Evolutionary conservation across 371 early-diverging fungal genomes (phyloP), one percentile per base, ranked within the genome.

Genomic region (Haplosporangium sp.): DNA sequence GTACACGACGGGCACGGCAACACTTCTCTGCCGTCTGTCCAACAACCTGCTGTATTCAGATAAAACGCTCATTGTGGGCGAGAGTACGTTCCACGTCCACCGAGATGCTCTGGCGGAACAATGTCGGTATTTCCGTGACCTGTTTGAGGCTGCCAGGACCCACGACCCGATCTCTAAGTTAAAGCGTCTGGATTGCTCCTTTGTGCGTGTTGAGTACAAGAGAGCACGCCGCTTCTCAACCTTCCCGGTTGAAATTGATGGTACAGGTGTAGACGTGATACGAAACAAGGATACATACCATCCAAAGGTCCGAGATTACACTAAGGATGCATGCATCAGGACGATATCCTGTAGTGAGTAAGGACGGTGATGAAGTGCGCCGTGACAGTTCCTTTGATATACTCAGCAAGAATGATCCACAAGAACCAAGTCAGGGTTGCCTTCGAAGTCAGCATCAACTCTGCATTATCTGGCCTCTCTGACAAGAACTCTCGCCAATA

Each of bases 11-110:
- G 58, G 29, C 41, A 36, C 69, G 1, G 23, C 21, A 43, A 47
- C 48, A 6, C 6, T 68, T n/a, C 21, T 68, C 9, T 48, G 55
- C 3, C 47, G 62, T 12, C 47, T 62, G 16, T 68, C 61, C 62
- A 68, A 68, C 37, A 55, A 68, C 37, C 69, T 55, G 9, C 56
- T 62, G 12, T 68, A 50, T 45, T 68, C 62, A 14, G 62, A 68
- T 29, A 7, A 51, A 29, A 43, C 47, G 6, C 62, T 68, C 13
- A 42, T 55, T 14, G 69, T 68, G 36, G 56, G 48, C 45, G 62
- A 56, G 0, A 45, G 18, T 1, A 55, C 48, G 0, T 68, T 68
- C 41, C 56, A 62, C 8, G 43, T 56, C 43, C 62, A 68, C 43
- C 69, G 69, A 13, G 69, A 56, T 5, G 36, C 56, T 11, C 57